phyloP scores from a whole-genome alignment of 1,284 basidiomycete genomes.

The Mycena citricolor region DNA sequence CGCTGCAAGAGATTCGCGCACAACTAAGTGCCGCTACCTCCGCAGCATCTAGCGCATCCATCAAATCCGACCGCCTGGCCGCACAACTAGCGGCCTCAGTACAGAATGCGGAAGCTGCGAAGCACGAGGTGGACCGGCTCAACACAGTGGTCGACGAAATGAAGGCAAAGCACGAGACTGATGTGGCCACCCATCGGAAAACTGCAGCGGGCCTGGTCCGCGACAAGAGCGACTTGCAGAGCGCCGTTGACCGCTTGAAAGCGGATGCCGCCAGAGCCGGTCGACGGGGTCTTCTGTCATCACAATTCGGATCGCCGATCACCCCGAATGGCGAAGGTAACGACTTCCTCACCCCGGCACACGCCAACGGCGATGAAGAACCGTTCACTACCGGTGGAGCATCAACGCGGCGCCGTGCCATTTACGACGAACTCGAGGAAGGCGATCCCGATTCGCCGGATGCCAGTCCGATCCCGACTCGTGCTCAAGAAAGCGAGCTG shows the following conservation, averaged over 20 bases:
- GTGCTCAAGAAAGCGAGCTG: conserved; percentile 59
- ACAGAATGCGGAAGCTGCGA: conserved; percentile 81
- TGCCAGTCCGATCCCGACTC: conserved; percentile 60
- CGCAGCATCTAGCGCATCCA: conserved; percentile 76
- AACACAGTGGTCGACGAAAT: conserved; percentile 66
- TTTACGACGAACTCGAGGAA: conserved; percentile 39
- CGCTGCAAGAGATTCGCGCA: conserved; percentile 82
- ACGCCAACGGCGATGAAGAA: conserved; percentile 53
- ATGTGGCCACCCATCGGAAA: conserved; percentile 87
- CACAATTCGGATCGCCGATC: conserved; percentile 65
- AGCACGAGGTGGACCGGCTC: conserved; percentile 82
- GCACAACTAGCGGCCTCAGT: conserved; percentile 74
- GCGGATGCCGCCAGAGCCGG: conserved; percentile 63
- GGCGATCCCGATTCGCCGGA: conserved; percentile 65
- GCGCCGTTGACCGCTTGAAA: conserved; percentile 74
- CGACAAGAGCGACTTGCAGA: conserved; percentile 90
- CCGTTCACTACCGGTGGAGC: conserved; percentile 62
- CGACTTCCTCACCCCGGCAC: conserved; percentile 62
- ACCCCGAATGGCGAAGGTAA: conserved; percentile 56
- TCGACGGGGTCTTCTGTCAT: conserved; percentile 43
- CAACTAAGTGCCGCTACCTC: conserved; percentile 77
- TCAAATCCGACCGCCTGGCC: conserved; percentile 81
- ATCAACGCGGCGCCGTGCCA: conserved; percentile 64
- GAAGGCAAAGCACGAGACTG: conserved; percentile 90
- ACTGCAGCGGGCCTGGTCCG: conserved; percentile 85